phyloP scores from a whole-genome alignment of 1,139 yeast species.

The Hemisphaericaspora xylofermentans region DNA sequence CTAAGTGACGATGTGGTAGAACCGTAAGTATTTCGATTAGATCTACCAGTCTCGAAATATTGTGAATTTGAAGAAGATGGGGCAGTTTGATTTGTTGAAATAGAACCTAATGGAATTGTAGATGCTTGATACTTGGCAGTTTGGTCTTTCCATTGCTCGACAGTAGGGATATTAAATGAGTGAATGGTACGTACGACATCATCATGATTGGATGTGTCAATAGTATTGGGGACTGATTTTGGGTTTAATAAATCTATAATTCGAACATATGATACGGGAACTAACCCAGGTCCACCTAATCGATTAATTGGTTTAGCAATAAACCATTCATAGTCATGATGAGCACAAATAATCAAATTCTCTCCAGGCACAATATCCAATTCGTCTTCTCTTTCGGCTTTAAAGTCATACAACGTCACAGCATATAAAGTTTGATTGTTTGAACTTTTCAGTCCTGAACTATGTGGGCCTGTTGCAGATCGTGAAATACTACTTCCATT shows the following conservation, averaged over 20 bases:
- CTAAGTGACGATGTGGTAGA: conserved; percentile 37
- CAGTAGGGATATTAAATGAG: conserved; percentile 76
- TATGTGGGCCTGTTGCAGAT: not conserved
- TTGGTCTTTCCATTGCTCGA: conserved; percentile 91
- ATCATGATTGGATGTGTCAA: conserved; percentile 20
- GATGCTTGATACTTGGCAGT: conserved; percentile 94
- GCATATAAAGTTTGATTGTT: conserved; percentile 45
- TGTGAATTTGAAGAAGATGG: conserved; percentile 39
- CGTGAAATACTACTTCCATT: not conserved
- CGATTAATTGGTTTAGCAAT: conserved; percentile 95
- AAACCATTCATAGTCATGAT: conserved; percentile 95
- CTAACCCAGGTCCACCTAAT: conserved; percentile 94
- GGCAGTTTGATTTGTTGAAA: conserved; percentile 25
- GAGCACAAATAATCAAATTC: conserved; percentile 89
- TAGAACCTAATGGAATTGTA: conserved; percentile 71
- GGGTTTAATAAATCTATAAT: conserved; percentile 69
- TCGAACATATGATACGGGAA: conserved; percentile 88
- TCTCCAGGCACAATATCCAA: conserved; percentile 83
- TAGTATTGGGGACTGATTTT: conserved; percentile 25
- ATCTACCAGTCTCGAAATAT: conserved; percentile 28
- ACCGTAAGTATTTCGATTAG: conserved; percentile 3
- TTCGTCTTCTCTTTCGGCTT: conserved; percentile 89
- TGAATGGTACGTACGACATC: conserved; percentile 43
- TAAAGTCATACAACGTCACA: conserved; percentile 69
- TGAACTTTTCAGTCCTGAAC: conserved; percentile 14